phyloP scores from a whole-genome alignment of 768 basidiomycete genomes.

The Trametes cingulata region DNA sequence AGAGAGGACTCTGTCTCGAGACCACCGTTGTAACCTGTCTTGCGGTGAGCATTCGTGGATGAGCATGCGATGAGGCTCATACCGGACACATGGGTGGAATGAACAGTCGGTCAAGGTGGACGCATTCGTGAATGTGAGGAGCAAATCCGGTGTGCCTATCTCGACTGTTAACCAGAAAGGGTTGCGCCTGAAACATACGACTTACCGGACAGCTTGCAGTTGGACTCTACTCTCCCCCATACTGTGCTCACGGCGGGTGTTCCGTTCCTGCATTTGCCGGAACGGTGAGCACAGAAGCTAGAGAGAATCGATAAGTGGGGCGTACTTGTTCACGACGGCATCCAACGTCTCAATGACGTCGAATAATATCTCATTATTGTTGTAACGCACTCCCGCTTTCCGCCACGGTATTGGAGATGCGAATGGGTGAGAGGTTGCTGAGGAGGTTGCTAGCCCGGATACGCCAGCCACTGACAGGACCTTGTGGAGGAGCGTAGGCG shows the following conservation, averaged over 20 bases:
- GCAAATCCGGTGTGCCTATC: conserved; percentile 86
- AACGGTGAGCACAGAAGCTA: neutral
- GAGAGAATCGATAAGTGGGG: neutral
- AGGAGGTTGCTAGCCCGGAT: conserved; percentile 39
- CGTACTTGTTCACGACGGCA: conserved; percentile 77
- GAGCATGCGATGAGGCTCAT: conserved; percentile 26
- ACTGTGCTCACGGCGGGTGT: conserved; percentile 64
- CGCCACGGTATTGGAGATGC: conserved; percentile 95
- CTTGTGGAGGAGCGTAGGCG: conserved; percentile 73
- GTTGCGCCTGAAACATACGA: neutral
- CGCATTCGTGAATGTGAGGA: conserved; percentile 74
- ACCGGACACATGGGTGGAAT: conserved; percentile 95
- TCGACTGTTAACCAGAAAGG: neutral
- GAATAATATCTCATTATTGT: conserved; percentile 91
- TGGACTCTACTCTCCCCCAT: conserved; percentile 77
- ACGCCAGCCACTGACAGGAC: conserved; percentile 54
- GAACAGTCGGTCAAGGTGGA: conserved; percentile 74
- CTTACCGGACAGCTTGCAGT: conserved; percentile 73
- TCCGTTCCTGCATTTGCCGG: conserved; percentile 54
- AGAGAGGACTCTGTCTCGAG: conserved; percentile 72
- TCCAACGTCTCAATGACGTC: conserved; percentile 84
- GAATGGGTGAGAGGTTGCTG: conserved; percentile 53
- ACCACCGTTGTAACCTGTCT: conserved; percentile 75
- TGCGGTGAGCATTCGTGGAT: conserved; percentile 28
- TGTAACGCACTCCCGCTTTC: conserved; percentile 77